Conservation (phyloP, 768 basidiomycete genomes). For the Leccinum arenicola region DNA sequence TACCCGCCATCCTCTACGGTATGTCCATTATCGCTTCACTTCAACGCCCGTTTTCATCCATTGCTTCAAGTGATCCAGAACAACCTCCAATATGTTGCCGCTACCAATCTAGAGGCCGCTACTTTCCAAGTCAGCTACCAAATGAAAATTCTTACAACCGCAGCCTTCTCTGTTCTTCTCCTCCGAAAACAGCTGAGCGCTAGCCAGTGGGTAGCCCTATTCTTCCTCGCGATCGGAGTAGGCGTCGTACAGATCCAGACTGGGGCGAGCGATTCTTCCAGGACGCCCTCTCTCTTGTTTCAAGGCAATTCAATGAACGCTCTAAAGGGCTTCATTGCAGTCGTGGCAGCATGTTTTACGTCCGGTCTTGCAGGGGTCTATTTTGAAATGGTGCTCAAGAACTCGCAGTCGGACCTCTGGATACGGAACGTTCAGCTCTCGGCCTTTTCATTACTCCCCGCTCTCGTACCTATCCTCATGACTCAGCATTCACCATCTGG, state of each 20-base stretch:
- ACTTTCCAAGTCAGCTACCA: conserved; percentile 97
- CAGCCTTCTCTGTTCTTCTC: conserved; percentile 81
- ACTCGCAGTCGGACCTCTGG: conserved; percentile 88
- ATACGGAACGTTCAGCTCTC: conserved; percentile 96
- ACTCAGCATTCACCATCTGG: conserved; percentile 39
- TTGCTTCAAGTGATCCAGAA: conserved; percentile 74
- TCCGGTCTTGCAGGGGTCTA: conserved; percentile 97
- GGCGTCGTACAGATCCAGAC: conserved; percentile 86
- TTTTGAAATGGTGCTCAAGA: conserved; percentile 97
- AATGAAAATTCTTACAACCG: conserved; percentile 96
- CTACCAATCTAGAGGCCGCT: conserved; percentile 89
- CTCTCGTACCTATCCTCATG: conserved; percentile 73
- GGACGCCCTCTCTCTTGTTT: conserved; percentile 30
- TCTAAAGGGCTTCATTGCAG: conserved; percentile 85
- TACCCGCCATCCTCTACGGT: conserved; percentile 94
- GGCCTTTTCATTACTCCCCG: conserved; percentile 89
- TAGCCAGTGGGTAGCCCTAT: conserved; percentile 80
- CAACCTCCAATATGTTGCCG: conserved; percentile 93
- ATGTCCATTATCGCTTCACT: conserved; percentile 13
- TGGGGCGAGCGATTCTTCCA: conserved; percentile 23
- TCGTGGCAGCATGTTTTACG: conserved; percentile 88
- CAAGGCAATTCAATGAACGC: conserved; percentile 67
- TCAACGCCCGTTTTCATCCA: conserved; percentile 7
- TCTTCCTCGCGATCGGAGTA: conserved; percentile 85
- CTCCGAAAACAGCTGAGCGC: conserved; percentile 72